Evolutionary conservation across 768 basidiomycete species (phyloP), one percentile per base, ranked within the genome.

Genomic region (Dioszegia crocea): DNA sequence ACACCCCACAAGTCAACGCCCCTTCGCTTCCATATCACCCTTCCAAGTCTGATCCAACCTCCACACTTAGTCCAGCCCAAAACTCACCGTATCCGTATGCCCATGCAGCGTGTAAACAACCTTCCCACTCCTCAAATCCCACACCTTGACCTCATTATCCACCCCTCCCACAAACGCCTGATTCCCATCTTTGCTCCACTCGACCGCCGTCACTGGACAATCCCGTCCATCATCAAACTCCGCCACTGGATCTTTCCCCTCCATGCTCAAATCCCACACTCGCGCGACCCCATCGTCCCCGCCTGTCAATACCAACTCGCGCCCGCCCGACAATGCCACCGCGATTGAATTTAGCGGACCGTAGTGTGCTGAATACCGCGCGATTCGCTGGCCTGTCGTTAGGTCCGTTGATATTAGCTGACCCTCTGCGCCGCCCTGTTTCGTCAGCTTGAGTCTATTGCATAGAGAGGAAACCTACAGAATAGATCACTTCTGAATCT

Each of bases 71-170:
- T 21, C 23, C 21, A 19, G 19, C 4, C 2, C 10, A 38, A 14
- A 39, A 68, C 74, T 57, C 29, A 74, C 72, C 16, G 93, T 97
- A 73, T 98, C 96, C 11, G 83, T 84, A 76, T 97, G 93, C 12
- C 91, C 93, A 24, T 81, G 78, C 4, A 98, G 84, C 12, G 86
- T 80, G 70, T 88, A 91, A 1, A 92, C 83, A 67, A 91, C 82
- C 60, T 86, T 84, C 59, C 84, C 80, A 78, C 91, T 93, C 70
- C 94, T 84, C 44, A 97, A 78, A 79, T 98, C 94, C 74, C 88
- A 92, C 70, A 94, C 92, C 74, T 97, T 92, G 61, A 99, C 87
- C 76, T 91, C 91, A 66, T 99, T 99, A 78, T 99, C 94, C 68
- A 98, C 77, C 14, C 89, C 91, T 4, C 87, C 93, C n/a, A 90